Percentiles rank a stretch among this genome's conserved stretches.
Conservation (phyloP, 202 grass and related monocot species). For the Dendrocalamus latiflorus region DNA sequence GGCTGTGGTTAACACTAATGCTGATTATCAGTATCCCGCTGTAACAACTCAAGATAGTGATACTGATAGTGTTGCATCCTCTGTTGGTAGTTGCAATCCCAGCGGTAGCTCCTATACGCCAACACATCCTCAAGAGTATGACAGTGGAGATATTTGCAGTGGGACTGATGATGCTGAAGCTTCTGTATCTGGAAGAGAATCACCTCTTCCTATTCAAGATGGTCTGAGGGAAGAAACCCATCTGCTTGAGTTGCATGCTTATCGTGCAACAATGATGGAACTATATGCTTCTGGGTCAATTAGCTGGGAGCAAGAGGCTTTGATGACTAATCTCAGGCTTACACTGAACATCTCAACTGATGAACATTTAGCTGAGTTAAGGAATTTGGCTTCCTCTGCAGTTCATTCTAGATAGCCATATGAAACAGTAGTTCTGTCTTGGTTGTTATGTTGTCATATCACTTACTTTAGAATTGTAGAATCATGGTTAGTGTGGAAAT, state of each 20-base stretch:
- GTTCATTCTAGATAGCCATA: slow-evolving; percentile 47
- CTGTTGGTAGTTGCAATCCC: slow-evolving; percentile 85
- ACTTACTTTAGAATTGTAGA: slow-evolving; percentile 20
- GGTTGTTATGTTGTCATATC: slow-evolving; percentile 11
- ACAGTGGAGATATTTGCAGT: slow-evolving; percentile 41
- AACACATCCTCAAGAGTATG: slow-evolving; percentile 35
- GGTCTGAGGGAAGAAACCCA: slow-evolving; percentile 45
- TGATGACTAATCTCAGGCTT: slow-evolving; percentile 73
- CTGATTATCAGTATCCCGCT: slow-evolving; percentile 21
- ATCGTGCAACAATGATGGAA: slow-evolving; percentile 55
- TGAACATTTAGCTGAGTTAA: slow-evolving; percentile 68
- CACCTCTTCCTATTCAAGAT: slow-evolving; percentile 29
- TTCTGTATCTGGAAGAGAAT: slow-evolving; percentile 52
- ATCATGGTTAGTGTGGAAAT: slow-evolving; percentile 39
- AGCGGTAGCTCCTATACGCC: slow-evolving; percentile 30
- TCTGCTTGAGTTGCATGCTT: slow-evolving; percentile 75
- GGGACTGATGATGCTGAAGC: slow-evolving; percentile 45
- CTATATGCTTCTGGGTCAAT: slow-evolving; percentile 66
- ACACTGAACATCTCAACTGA: slow-evolving; percentile 75
- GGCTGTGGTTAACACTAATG: slow-evolving; percentile 3
- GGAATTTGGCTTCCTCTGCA: slow-evolving; percentile 45
- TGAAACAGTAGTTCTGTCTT: slow-evolving; percentile 16
- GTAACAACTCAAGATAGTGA: slow-evolving; percentile 41
- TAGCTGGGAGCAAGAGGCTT: slow-evolving; percentile 73
- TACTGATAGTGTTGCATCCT: slow-evolving; percentile 62